These are phyloP conservation scores for Starmerella apicola DNA, from an alignment of 805 yeast genomes.

Conservation along the genomic window DNA sequence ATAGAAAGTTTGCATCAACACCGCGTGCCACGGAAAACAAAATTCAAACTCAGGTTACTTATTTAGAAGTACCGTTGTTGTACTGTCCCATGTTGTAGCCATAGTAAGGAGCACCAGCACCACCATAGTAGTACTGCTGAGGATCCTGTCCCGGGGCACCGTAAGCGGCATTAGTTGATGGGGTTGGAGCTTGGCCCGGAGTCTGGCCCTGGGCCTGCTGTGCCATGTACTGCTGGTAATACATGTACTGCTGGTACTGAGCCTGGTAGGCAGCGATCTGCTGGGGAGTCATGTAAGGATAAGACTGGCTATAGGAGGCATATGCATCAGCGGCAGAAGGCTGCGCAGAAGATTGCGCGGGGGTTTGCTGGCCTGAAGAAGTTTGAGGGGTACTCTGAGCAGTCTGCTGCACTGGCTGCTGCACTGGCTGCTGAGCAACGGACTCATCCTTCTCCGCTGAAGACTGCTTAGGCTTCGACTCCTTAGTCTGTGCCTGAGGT, in stretches of 20 bases:
- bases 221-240: constrained; percentile 11
- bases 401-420: not conserved
- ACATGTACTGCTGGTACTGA: constrained; percentile 12
- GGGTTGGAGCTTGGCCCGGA: not conserved
- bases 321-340: not conserved
- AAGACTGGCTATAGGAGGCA: not conserved
- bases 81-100: too few relatives aligned
- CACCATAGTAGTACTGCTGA: constrained; percentile 2
- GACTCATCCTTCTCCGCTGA: not conserved
- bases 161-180: not conserved
- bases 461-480: not conserved
- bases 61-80: constrained; percentile 1
- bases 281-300: constrained; percentile 10
- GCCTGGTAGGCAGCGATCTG: constrained; percentile 5
- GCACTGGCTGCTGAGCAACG: not conserved
- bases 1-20: too few relatives aligned
- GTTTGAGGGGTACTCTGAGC: not conserved
- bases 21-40: too few relatives aligned
- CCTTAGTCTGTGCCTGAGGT: not conserved
- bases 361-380: not conserved
- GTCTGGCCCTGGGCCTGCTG: not conserved
- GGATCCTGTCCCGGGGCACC: not conserved
- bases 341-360: not conserved
- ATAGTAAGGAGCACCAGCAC: too few relatives aligned
- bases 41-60: too few relatives aligned